A percentile compares a stretch with the other conserved stretches of the same genome.
phyloP scores from a whole-genome alignment of 2,329 filamentous ascomycete species.

The Aspergillus brunneoviolaceus region DNA sequence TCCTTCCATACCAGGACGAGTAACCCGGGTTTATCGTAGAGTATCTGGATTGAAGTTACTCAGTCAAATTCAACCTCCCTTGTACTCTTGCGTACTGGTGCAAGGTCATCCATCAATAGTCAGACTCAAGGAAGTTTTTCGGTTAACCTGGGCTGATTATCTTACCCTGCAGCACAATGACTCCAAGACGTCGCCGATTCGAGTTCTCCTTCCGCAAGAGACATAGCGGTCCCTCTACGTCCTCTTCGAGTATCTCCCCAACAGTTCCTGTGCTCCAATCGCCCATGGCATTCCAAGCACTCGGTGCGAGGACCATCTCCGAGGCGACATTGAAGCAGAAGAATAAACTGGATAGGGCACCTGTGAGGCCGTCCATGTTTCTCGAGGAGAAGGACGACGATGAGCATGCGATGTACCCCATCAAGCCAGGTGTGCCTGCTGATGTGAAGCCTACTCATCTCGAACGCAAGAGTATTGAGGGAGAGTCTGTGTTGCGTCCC shows the following conservation, averaged over 20 bases:
- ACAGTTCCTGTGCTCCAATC: conserved; percentile 22
- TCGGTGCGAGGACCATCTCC: conserved; percentile 14
- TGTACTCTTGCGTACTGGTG: background rate
- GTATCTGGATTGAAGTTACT: background rate
- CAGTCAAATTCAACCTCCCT: background rate
- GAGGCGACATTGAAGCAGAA: conserved; percentile 22
- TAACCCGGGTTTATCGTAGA: background rate
- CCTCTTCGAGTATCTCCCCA: conserved; percentile 20
- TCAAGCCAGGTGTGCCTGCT: conserved; percentile 15
- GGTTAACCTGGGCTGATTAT: background rate
- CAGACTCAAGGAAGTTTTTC: background rate
- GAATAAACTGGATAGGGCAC: conserved; percentile 18
- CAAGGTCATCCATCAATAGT: background rate
- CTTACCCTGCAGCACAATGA: conserved; percentile 9
- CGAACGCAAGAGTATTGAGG: conserved; percentile 17
- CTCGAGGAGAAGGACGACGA: conserved; percentile 28
- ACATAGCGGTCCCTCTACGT: conserved; percentile 17
- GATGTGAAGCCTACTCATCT: conserved; percentile 17
- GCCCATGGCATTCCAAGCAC: conserved; percentile 20
- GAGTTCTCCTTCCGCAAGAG: conserved; percentile 21
- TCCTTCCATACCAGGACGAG: background rate
- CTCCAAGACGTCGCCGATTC: conserved; percentile 15
- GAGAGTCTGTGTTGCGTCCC: conserved; percentile 28
- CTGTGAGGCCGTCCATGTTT: conserved; percentile 25
- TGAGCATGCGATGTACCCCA: conserved; percentile 15